phyloP scores from a whole-genome alignment of 768 basidiomycete species.

The Amanita muscaria region DNA sequence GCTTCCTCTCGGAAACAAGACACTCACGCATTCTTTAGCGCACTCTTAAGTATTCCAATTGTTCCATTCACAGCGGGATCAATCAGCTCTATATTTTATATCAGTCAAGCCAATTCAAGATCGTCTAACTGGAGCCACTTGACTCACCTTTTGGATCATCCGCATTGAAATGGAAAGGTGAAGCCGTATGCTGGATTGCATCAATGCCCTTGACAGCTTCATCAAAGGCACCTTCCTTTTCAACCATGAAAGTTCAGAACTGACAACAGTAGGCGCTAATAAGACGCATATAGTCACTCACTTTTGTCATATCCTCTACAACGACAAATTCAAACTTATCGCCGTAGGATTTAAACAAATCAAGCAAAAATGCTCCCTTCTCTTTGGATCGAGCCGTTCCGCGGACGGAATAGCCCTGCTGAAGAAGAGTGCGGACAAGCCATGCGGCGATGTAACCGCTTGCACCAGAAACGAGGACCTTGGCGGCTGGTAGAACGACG shows the following conservation, averaged over 20 bases:
- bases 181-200: slow-evolving; percentile 62
- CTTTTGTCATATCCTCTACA: slow-evolving; percentile 56
- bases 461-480: slow-evolving; percentile 47
- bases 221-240: slow-evolving; percentile 62
- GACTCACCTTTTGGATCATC: slow-evolving; percentile 31
- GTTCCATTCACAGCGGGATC: slow-evolving; percentile 70
- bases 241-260: neutral
- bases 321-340: slow-evolving; percentile 55
- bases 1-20: neutral
- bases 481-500: slow-evolving; percentile 18
- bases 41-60: slow-evolving; percentile 47
- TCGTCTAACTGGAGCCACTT: no score
- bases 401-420: slow-evolving; percentile 53
- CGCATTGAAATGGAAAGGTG: slow-evolving; percentile 43
- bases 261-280: neutral
- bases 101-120: neutral
- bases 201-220: slow-evolving; percentile 71
- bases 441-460: slow-evolving; percentile 55
- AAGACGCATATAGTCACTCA: slow-evolving; percentile 5
- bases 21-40: slow-evolving; percentile 42
- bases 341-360: slow-evolving; percentile 44
- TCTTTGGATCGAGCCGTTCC: slow-evolving; percentile 54
- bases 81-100: slow-evolving; percentile 42
- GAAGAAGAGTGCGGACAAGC: slow-evolving; percentile 47
- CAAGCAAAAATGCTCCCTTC: slow-evolving; percentile 51